Conservation (phyloP, 441 rosid genomes). For the Isatis lusitanica region DNA sequence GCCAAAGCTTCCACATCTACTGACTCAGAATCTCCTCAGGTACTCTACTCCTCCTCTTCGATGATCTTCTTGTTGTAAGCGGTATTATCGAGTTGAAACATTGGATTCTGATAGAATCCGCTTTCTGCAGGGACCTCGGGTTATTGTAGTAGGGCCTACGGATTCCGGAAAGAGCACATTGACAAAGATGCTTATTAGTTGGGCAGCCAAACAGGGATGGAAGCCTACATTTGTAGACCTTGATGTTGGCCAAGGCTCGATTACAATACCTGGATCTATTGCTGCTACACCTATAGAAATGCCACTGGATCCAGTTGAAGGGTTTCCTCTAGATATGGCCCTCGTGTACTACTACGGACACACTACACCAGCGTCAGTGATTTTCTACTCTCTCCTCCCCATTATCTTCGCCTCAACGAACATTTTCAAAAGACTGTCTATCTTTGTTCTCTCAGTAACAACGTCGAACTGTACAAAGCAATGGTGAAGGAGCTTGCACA, state of each 20-base stretch:
- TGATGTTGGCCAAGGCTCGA: conserved; percentile 92
- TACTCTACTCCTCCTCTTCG: conserved; percentile 33
- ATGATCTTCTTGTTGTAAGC: neutral
- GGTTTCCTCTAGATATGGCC: conserved; percentile 82
- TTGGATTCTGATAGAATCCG: conserved; percentile 1
- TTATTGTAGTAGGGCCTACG: conserved; percentile 80
- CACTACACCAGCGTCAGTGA: conserved; percentile 62
- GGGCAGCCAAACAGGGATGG: conserved; percentile 95
- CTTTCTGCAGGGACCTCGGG: conserved; percentile 74
- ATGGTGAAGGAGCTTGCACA: conserved; percentile 84
- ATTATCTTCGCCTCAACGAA: neutral
- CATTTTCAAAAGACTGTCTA: neutral
- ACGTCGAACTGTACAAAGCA: conserved; percentile 68
- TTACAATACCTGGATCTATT: conserved; percentile 80
- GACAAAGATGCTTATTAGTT: conserved; percentile 88
- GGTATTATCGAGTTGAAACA: neutral
- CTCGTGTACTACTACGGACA: conserved; percentile 90
- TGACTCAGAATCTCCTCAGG: conserved; percentile 60
- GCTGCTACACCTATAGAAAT: conserved; percentile 90
- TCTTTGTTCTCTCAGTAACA: conserved; percentile 50
- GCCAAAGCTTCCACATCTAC: conserved; percentile 70
- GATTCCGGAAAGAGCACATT: conserved; percentile 91
- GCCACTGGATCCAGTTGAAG: conserved; percentile 95
- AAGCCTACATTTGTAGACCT: conserved; percentile 85
- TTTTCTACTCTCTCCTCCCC: neutral